These are phyloP conservation scores for Torulaspora delbrueckii DNA, from an alignment of 805 yeast species.

Conservation along the genomic window DNA sequence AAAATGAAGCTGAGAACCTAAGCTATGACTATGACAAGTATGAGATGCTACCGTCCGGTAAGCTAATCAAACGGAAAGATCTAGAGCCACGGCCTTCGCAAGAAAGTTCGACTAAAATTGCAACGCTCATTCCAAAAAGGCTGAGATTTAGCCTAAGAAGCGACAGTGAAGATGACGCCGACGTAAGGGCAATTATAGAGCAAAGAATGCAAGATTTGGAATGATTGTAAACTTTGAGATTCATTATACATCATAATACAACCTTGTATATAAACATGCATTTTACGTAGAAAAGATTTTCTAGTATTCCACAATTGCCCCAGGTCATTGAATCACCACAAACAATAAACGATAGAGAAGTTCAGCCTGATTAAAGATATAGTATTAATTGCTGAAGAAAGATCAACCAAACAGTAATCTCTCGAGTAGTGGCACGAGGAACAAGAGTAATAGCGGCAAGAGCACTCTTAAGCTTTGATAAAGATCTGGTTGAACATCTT, in stretches of 20 bases:
- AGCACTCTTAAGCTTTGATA: conserved; percentile 30
- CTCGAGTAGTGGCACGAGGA: conserved; percentile 32
- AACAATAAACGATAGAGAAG: not conserved
- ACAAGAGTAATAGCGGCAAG: conserved; percentile 29
- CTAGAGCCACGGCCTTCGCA: not conserved
- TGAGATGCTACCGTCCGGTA: conserved; percentile 74
- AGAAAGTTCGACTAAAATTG: conserved; percentile 12
- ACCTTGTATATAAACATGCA: conserved; percentile 1
- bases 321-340: not conserved
- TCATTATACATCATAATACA: not conserved
- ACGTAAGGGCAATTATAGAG: conserved; percentile 52
- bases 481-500: conserved; percentile 19
- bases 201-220: conserved; percentile 41
- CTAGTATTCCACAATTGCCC: not conserved
- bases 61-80: conserved; percentile 44
- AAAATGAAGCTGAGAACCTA: conserved; percentile 2
- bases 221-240: conserved; percentile 6
- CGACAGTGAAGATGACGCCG: conserved; percentile 36
- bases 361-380: not conserved
- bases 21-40: conserved; percentile 33
- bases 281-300: not conserved
- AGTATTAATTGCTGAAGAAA: not conserved
- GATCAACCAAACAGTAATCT: conserved; percentile 28
- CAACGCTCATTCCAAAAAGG: conserved; percentile 31
- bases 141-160: conserved; percentile 35